Conservation (phyloP, 257 asterid species). For the Penstemon newberryi region DNA sequence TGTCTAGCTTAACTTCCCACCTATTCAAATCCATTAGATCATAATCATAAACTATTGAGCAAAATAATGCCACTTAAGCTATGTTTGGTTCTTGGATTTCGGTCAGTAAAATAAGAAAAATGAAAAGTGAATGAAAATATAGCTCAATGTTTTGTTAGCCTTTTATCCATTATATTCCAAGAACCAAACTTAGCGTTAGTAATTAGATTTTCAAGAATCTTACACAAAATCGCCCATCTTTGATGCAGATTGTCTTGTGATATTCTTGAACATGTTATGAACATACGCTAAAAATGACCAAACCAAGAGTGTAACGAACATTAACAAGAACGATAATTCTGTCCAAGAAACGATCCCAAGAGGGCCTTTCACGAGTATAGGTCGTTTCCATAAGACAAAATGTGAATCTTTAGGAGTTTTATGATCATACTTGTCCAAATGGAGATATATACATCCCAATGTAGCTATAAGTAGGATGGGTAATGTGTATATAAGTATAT, state of each 20-base stretch:
- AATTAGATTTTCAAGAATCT: slow-evolving; percentile 10
- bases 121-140: too few species aligned
- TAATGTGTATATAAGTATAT: slow-evolving; percentile 36
- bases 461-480: slow-evolving; percentile 41
- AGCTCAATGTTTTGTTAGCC: too few species aligned
- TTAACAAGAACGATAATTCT: slow-evolving; percentile 29
- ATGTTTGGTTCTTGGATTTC: too few species aligned
- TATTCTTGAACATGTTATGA: slow-evolving; percentile 43
- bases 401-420: slow-evolving; percentile 23
- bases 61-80: too few species aligned
- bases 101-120: too few species aligned
- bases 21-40: slow-evolving; percentile 24
- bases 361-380: slow-evolving; percentile 39
- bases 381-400: slow-evolving; percentile 35
- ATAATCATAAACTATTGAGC: too few species aligned
- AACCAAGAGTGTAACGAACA: slow-evolving; percentile 36
- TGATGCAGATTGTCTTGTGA: slow-evolving; percentile 40
- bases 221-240: slow-evolving; percentile 37
- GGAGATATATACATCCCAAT: slow-evolving; percentile 48
- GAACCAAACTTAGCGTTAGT: too few species aligned
- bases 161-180: too few species aligned
- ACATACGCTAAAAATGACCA: slow-evolving; percentile 47
- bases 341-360: slow-evolving; percentile 46
- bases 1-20: slow-evolving; percentile 48
- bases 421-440: slow-evolving; percentile 36